Conservation (phyloP, 2,329 filamentous ascomycete genomes). For the Scytalidium lignicola region DNA sequence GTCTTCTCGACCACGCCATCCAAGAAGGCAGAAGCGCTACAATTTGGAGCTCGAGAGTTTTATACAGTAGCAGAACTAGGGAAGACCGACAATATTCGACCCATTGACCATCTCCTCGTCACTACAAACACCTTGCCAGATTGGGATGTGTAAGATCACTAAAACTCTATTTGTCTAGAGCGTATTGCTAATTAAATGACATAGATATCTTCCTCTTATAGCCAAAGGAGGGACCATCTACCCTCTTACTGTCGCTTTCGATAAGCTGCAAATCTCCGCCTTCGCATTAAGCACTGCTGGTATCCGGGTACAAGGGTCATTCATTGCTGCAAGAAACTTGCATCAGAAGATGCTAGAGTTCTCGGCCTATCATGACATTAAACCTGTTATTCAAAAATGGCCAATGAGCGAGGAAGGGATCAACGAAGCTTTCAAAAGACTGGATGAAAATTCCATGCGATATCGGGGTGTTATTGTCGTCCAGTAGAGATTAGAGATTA, state of each 20-base stretch:
- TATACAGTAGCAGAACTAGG: slow-evolving; percentile 41
- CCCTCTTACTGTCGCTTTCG: slow-evolving; percentile 60
- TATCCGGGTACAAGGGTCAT: slow-evolving; percentile 10
- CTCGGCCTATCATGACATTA: slow-evolving; percentile 50
- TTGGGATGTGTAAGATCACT: not conserved
- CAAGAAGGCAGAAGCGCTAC: slow-evolving; percentile 55
- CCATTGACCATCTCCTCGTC: slow-evolving; percentile 26
- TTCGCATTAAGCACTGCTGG: slow-evolving; percentile 13
- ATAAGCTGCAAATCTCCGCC: slow-evolving; percentile 18
- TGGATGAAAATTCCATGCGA: slow-evolving; percentile 48
- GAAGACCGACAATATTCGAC: not conserved
- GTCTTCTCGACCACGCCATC: slow-evolving; percentile 46
- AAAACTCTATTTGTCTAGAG: not conserved
- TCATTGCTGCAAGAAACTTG: slow-evolving; percentile 29
- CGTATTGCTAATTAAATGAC: not conserved
- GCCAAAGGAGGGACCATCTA: slow-evolving; percentile 49
- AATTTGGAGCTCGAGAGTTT: slow-evolving; percentile 58
- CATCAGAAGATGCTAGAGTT: slow-evolving; percentile 55
- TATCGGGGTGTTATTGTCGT: slow-evolving; percentile 37
- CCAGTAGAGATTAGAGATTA: too few species aligned
- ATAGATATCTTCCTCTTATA: too few species aligned
- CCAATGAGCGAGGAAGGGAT: slow-evolving; percentile 45
- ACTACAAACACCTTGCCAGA: slow-evolving; percentile 15
- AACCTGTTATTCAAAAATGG: slow-evolving; percentile 50
- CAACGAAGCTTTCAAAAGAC: slow-evolving; percentile 49